These are phyloP conservation scores for Rhodomyrtus psidioides DNA, from an alignment of 441 rosid species.

Conservation along the genomic window DNA sequence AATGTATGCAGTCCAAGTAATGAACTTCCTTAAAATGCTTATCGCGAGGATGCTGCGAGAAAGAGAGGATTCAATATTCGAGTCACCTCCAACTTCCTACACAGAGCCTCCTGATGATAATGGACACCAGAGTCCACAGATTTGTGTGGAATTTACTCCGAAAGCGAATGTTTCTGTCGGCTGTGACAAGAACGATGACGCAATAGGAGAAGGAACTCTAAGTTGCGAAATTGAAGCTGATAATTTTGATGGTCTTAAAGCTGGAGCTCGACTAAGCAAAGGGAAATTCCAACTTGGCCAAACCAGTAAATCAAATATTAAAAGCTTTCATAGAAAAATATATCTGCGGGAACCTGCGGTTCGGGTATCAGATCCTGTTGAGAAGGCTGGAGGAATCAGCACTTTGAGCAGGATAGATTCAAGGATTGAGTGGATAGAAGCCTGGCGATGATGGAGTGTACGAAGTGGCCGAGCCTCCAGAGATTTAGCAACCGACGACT, in stretches of 20 bases:
- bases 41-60: background rate
- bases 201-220: background rate
- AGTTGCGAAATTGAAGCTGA: background rate
- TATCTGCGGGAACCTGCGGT: background rate
- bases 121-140: background rate
- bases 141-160: background rate
- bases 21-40: constrained; percentile 1
- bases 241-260: background rate
- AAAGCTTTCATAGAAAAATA: background rate
- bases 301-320: background rate
- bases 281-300: background rate
- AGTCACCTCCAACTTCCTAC: background rate
- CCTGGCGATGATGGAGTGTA: background rate
- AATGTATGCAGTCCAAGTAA: constrained; percentile 9
- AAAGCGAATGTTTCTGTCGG: background rate
- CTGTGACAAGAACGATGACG: background rate
- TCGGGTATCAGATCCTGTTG: background rate
- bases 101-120: background rate
- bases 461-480: background rate
- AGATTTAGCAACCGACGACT: background rate
- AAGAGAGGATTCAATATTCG: background rate
- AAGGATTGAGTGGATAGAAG: background rate
- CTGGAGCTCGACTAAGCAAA: background rate
- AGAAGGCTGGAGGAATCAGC: background rate
- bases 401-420: background rate